A percentile compares a stretch with the other conserved stretches of the same genome.
These are phyloP conservation scores for Botrytis elliptica DNA, from an alignment of 2,329 filamentous ascomycete genomes.

Conservation along the genomic window DNA sequence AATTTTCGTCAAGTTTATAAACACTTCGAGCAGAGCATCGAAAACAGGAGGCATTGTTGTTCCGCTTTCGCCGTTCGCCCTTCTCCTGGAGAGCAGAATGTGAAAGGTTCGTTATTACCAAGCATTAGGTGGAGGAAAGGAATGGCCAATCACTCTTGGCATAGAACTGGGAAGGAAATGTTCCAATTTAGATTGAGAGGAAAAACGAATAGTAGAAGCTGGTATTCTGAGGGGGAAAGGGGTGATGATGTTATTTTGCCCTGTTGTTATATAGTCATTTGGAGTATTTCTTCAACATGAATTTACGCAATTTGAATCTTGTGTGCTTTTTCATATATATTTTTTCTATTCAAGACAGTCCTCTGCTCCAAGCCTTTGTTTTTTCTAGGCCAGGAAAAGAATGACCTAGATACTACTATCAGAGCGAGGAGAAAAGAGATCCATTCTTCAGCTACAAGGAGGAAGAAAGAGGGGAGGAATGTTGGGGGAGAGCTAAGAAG, in stretches of 20 bases:
- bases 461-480: neutral
- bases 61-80: neutral
- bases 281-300: neutral
- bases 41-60: neutral
- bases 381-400: neutral
- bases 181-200: neutral
- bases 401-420: neutral
- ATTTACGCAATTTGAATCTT: neutral
- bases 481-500: neutral
- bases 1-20: neutral
- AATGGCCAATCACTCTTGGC: neutral
- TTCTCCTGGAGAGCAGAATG: neutral
- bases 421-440: neutral
- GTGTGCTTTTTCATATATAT: neutral
- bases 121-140: neutral
- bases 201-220: neutral
- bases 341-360: neutral
- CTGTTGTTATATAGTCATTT: neutral
- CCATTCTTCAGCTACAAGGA: neutral
- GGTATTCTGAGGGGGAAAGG: neutral
- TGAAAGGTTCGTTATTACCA: neutral
- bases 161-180: neutral
- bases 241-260: neutral
- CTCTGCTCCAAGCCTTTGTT: neutral
- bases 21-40: neutral